Conservation (phyloP, 768 basidiomycete genomes). For the Mycena leptocephala region DNA sequence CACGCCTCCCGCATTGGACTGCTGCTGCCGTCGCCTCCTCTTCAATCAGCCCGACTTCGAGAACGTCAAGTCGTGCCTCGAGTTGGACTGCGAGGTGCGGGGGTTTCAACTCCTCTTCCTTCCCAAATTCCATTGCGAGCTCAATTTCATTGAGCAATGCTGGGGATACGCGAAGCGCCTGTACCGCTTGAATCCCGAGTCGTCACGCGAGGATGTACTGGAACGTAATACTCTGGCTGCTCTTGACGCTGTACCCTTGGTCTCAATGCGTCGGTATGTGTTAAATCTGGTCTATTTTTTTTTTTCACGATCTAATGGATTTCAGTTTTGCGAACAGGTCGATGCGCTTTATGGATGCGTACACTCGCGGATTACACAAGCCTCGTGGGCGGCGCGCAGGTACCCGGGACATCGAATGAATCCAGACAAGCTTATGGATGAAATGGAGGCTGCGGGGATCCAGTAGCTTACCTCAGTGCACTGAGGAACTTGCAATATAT, state of each 20-base stretch:
- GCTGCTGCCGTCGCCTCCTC: conserved; percentile 3
- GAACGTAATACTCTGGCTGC: conserved; percentile 41
- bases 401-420: background rate
- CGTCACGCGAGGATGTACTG: conserved; percentile 38
- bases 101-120: conserved; percentile 38
- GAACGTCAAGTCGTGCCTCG: conserved; percentile 40
- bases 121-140: conserved; percentile 17
- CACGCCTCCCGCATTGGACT: conserved; percentile 43
- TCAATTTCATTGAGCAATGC: conserved; percentile 21
- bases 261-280: conserved; percentile 5
- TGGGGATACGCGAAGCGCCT: conserved; percentile 18
- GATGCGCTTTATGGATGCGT: background rate
- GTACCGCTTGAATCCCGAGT: conserved; percentile 6
- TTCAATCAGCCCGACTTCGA: conserved; percentile 48
- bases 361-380: background rate
- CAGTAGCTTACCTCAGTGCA: too few species aligned
- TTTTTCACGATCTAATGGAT: background rate
- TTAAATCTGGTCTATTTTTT: background rate
- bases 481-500: too few species aligned
- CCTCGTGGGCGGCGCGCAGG: background rate
- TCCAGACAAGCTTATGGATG: background rate
- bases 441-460: background rate
- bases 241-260: conserved; percentile 40
- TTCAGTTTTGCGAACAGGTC: conserved; percentile 7
- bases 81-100: conserved; percentile 34